Conservation (phyloP, 164 flowering plant genomes). For the Protea cynaroides region DNA sequence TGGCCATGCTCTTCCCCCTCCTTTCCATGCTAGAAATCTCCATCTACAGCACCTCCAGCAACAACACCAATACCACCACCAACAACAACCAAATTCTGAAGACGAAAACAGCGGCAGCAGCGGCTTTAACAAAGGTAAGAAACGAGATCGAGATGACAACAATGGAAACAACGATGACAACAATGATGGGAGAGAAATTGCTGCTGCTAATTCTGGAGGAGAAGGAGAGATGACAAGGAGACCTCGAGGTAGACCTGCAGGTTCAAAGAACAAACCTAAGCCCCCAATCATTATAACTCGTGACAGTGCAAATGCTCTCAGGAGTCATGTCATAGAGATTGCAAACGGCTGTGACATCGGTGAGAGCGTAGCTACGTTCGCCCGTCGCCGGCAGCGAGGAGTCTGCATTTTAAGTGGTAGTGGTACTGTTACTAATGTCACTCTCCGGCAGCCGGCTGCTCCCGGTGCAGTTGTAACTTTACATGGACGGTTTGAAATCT, state of each 20-base stretch:
- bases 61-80: conserved; percentile 30
- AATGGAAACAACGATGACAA: conserved; percentile 18
- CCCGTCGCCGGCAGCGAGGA: conserved; percentile 67
- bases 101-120: conserved; percentile 45
- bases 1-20: conserved; percentile 75
- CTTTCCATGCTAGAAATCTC: conserved; percentile 65
- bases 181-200: conserved; percentile 26
- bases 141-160: conserved; percentile 29
- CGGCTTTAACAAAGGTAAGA: conserved; percentile 22
- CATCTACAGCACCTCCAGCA: conserved; percentile 41
- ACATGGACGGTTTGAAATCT: conserved; percentile 81
- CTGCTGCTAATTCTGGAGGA: conserved; percentile 1
- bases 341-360: conserved; percentile 67
- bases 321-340: conserved; percentile 83
- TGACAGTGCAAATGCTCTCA: conserved; percentile 82
- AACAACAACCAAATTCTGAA: conserved; percentile 50
- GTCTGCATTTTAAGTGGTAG: conserved; percentile 71
- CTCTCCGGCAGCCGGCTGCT: conserved; percentile 62
- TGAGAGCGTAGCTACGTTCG: conserved; percentile 62
- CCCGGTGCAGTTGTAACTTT: conserved; percentile 67
- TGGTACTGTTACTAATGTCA: conserved; percentile 80
- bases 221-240: conserved; percentile 54
- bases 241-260: conserved; percentile 81
- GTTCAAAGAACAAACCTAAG: conserved; percentile 90
- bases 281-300: conserved; percentile 90